Evolutionary conservation across 2,329 filamentous ascomycete species (phyloP).

Genomic region (Colletotrichum euphorbiae): DNA sequence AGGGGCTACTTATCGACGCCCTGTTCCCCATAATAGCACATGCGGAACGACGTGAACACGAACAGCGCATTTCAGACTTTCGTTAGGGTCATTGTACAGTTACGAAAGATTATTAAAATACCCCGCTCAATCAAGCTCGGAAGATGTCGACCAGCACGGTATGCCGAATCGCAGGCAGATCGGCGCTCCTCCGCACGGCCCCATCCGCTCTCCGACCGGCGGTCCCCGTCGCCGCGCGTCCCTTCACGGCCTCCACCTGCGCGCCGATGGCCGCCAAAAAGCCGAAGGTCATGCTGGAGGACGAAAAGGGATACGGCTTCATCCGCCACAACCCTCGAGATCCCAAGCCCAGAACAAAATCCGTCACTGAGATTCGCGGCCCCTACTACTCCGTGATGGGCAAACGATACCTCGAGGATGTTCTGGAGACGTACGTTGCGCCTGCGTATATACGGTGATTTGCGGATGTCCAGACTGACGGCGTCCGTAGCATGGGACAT

Average conservation of each 20-base stretch:
- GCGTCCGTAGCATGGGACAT: slow-evolving; percentile 57
- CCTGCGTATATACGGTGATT: neutral
- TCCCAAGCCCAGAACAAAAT: slow-evolving; percentile 59
- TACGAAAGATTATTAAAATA: no score
- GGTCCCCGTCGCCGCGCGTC: neutral
- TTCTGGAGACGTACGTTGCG: slow-evolving; percentile 61
- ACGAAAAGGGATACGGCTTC: slow-evolving; percentile 63
- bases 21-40: no score
- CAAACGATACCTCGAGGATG: slow-evolving; percentile 62
- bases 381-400: slow-evolving; percentile 68
- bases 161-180: neutral
- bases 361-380: slow-evolving; percentile 66
- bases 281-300: slow-evolving; percentile 55
- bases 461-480: neutral
- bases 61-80: no score
- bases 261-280: neutral
- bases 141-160: neutral
- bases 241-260: neutral
- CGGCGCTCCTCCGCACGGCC: neutral
- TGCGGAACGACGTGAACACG: no score
- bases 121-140: no score
- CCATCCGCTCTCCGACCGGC: neutral
- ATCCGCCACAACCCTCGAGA: slow-evolving; percentile 60
- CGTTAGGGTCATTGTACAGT: no score
- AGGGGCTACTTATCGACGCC: no score